Base-by-base conservation (phyloP, 805 yeast species). In the Teunomyces cretensis region DNA sequence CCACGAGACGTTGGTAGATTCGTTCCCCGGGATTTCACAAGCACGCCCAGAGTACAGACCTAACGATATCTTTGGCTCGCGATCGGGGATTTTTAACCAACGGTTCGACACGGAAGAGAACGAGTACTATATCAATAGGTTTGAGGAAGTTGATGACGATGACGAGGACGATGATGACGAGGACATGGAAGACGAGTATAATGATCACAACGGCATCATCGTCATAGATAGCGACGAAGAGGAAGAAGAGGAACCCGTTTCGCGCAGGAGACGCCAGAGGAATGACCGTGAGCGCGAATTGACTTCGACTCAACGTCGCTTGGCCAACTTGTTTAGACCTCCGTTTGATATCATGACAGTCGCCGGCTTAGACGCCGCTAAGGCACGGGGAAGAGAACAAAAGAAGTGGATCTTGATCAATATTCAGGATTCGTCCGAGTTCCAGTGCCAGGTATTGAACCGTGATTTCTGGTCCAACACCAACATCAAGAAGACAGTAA, bases 401-500 rank as follows among this genome's bases (percentile, higher is more conserved):
- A 71, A 79, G 43, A 88, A 84, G 64, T 91, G 97, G 96, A 76
- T 94, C 6, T 67, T 94, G 55, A 76, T 94, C 17, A 94, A 94
- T 61, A 80, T 94, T 41, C 99, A 94, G 64, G 96, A 92, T 57
- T 70, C 81, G 19, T 72, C 86, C 1, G 94, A 88, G 58, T 94
- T 94, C 59, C 80, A 81, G 53, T 91, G 97, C 58, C 98, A 92
- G 61, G 83, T 86, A 27, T 68, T 94, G 43, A 94, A 94, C 64
- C 78, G 99, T 48, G 99, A 94, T 64, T 81, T 94, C 50, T 94
- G 98, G 98, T 80, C 94, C 13, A 76, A 85, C 39, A 51, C 65
- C 11, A 74, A 75, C 2, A 75, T 94, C 15, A 90, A 88, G 60
- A 77, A 75, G 13, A 54, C 80, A 2, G 83, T 94, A 3, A 70